Conservation (phyloP, 73 alveolate species). For the Loxodes magnus region DNA sequence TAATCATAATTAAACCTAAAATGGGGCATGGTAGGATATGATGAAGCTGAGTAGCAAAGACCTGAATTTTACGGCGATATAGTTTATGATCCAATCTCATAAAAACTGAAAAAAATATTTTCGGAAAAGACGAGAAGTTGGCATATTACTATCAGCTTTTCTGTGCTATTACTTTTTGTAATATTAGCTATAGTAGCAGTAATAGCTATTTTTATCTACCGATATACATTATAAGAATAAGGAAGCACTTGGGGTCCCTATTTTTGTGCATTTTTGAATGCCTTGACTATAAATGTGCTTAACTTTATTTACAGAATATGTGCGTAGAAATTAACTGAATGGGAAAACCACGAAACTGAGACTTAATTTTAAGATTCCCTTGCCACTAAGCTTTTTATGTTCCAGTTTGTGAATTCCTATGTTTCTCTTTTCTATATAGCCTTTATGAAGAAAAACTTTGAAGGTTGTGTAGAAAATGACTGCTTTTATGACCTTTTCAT, state of each 20-base stretch:
- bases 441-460: conserved; percentile 15
- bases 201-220: conserved; percentile 5
- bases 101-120: conserved; percentile 10
- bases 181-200: conserved; percentile 13
- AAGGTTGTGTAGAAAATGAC: conserved; percentile 18
- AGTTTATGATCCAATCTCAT: conserved; percentile 12
- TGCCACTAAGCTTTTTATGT: conserved; percentile 13
- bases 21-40: conserved; percentile 24
- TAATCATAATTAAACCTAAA: conserved; percentile 2
- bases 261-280: conserved; percentile 11
- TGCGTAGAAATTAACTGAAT: conserved; percentile 14
- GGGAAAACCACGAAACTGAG: conserved; percentile 30
- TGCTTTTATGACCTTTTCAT: conserved; percentile 9
- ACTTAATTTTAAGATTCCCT: conserved; percentile 14
- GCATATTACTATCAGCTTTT: neutral
- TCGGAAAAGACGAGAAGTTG: neutral
- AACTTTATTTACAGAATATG: conserved; percentile 4
- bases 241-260: conserved; percentile 16
- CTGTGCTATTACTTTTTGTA: conserved; percentile 11
- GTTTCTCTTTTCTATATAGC: conserved; percentile 27
- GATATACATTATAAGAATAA: neutral
- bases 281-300: conserved; percentile 14
- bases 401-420: conserved; percentile 23
- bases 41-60: conserved; percentile 17
- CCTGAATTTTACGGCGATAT: conserved; percentile 6